These are phyloP conservation scores for Pyrenochaeta sp. DNA, from an alignment of 2,329 filamentous ascomycete genomes.

Conservation along the genomic window DNA sequence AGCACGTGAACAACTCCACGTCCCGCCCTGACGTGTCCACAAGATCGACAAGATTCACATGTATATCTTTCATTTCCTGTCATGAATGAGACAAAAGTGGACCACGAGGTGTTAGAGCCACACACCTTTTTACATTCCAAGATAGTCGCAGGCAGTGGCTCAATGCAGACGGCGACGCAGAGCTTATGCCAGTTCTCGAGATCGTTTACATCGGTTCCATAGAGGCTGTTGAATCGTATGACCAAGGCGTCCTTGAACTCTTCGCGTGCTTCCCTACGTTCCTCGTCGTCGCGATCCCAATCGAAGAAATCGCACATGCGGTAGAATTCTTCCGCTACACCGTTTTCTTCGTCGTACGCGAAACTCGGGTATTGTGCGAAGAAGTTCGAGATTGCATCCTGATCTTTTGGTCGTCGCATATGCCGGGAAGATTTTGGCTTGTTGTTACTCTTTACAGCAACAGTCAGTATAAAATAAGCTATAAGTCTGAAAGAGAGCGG, in stretches of 20 bases:
- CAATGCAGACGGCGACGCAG: conserved; percentile 10
- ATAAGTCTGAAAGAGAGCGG: too few species aligned
- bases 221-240: conserved; percentile 12
- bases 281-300: conserved; percentile 12
- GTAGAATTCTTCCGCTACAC: conserved; percentile 13
- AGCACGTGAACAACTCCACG: background rate
- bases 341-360: conserved; percentile 3
- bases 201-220: conserved; percentile 13
- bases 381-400: too few species aligned
- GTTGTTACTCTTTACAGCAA: too few species aligned
- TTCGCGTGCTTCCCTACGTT: conserved; percentile 7
- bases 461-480: too few species aligned
- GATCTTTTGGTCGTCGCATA: too few species aligned
- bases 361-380: background rate
- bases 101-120: too few species aligned
- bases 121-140: background rate
- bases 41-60: conserved; percentile 14
- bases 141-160: conserved; percentile 7
- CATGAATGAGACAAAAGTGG: background rate
- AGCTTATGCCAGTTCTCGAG: conserved; percentile 13
- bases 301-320: conserved; percentile 15
- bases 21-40: conserved; percentile 4
- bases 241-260: conserved; percentile 16
- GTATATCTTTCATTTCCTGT: conserved; percentile 4
- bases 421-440: too few species aligned